These are phyloP conservation scores for Aristolochia fimbriata DNA, from an alignment of 164 flowering plant species.

Conservation along the genomic window DNA sequence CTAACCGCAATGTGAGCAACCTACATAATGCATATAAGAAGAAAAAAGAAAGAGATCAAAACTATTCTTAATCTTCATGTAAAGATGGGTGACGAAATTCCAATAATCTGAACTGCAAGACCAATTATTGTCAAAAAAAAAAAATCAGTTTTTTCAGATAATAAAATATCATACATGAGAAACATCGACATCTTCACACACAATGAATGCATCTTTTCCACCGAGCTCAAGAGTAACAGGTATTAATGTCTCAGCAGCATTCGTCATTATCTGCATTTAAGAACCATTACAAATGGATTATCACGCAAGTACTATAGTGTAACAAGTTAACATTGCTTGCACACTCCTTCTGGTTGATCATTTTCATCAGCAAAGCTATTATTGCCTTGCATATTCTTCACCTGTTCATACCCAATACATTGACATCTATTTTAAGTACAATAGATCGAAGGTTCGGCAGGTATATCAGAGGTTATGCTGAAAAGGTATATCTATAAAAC, in stretches of 20 bases:
- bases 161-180: slow-evolving; percentile 55
- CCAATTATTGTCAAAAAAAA: background rate
- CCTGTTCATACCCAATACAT: too few species aligned
- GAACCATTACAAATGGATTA: background rate
- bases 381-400: too few species aligned
- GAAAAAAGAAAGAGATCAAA: background rate
- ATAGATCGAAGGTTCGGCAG: too few species aligned
- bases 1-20: slow-evolving; percentile 94
- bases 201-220: slow-evolving; percentile 96
- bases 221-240: slow-evolving; percentile 99
- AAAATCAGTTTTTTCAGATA: background rate
- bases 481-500: too few species aligned
- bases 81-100: background rate
- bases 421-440: too few species aligned
- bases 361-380: too few species aligned
- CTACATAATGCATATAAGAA: slow-evolving; percentile 22
- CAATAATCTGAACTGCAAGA: too few species aligned
- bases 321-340: background rate
- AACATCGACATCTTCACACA: slow-evolving; percentile 93
- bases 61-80: background rate
- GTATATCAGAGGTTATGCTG: too few species aligned
- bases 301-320: background rate
- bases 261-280: slow-evolving; percentile 77
- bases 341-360: too few species aligned
- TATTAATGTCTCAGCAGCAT: slow-evolving; percentile 64